Conservation (phyloP, 768 basidiomycete species). For the Phylloporus scabripes region DNA sequence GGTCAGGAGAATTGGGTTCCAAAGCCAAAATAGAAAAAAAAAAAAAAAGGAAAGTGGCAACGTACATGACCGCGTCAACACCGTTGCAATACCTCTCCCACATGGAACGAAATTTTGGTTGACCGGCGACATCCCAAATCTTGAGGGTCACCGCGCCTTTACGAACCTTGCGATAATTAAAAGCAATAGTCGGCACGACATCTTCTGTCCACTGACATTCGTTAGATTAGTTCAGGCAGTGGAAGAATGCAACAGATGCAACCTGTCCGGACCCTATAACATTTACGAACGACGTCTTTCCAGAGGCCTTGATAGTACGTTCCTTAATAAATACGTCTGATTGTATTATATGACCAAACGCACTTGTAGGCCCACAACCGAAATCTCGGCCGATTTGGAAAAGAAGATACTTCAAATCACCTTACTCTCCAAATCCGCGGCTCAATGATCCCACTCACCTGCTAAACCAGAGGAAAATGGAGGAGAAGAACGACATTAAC, state of each 20-base stretch:
- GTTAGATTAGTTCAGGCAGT: neutral
- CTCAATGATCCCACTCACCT: constrained; percentile 31
- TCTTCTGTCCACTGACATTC: constrained; percentile 81
- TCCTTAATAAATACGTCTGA: neutral
- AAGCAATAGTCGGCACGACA: constrained; percentile 93
- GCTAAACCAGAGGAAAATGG: constrained; percentile 54
- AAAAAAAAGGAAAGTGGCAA: constrained; percentile 1
- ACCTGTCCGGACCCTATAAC: constrained; percentile 83
- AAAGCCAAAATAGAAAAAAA: too few relatives aligned
- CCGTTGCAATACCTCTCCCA: constrained; percentile 94
- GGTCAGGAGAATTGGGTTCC: neutral
- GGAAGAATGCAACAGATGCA: neutral
- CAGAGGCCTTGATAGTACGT: constrained; percentile 67
- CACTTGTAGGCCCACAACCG: constrained; percentile 89
- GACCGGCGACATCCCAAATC: constrained; percentile 95
- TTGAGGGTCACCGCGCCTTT: constrained; percentile 90
- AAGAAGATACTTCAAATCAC: constrained; percentile 62
- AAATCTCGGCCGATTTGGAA: constrained; percentile 80
- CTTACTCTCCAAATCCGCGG: too few relatives aligned
- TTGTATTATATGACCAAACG: neutral
- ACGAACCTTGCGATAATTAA: constrained; percentile 82
- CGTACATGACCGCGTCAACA: constrained; percentile 88
- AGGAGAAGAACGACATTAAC: constrained; percentile 45
- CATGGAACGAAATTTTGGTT: constrained; percentile 91
- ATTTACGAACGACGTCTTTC: constrained; percentile 93